A percentile compares a stretch with the other conserved stretches of the same genome.
phyloP scores from a whole-genome alignment of 1,139 yeast species.

The Diutina mesorugosa region DNA sequence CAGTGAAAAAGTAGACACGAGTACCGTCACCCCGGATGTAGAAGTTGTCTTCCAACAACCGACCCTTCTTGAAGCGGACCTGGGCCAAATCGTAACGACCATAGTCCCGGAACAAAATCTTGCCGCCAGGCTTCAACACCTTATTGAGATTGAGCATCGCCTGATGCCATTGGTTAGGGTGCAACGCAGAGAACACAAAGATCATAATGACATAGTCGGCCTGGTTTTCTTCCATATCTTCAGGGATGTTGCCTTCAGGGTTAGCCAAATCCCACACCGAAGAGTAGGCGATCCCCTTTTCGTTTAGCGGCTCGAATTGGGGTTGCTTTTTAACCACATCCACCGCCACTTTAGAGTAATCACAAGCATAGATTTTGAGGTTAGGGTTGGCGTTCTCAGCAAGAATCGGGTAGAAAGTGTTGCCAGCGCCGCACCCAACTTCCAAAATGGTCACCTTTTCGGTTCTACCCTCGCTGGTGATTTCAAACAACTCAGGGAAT shows the following conservation, averaged over 20 bases:
- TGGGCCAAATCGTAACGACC: constrained; percentile 96
- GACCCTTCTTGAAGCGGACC: constrained; percentile 79
- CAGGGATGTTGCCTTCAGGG: constrained; percentile 63
- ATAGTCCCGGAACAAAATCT: constrained; percentile 81
- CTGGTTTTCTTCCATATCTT: constrained; percentile 65
- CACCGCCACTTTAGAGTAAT: constrained; percentile 82
- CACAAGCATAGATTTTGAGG: constrained; percentile 72
- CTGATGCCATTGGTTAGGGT: constrained; percentile 82
- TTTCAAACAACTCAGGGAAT: constrained; percentile 73
- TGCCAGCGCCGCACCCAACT: constrained; percentile 98
- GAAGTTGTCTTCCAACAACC: constrained; percentile 82
- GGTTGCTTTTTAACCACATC: constrained; percentile 62
- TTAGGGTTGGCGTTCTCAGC: constrained; percentile 71
- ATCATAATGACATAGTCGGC: constrained; percentile 90
- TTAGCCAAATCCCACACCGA: constrained; percentile 95
- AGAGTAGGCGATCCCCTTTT: constrained; percentile 56
- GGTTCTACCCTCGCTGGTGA: constrained; percentile 51
- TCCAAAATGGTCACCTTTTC: constrained; percentile 72
- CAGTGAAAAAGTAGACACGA: constrained; percentile 91
- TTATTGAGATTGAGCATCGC: constrained; percentile 63
- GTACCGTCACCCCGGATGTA: constrained; percentile 98
- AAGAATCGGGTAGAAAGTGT: constrained; percentile 84
- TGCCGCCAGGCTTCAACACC: constrained; percentile 85
- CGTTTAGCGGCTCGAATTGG: constrained; percentile 33
- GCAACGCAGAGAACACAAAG: constrained; percentile 83